Evolutionary conservation across 2,329 filamentous ascomycete genomes (phyloP).

Genomic region (Pseudocercospora vitis): DNA sequence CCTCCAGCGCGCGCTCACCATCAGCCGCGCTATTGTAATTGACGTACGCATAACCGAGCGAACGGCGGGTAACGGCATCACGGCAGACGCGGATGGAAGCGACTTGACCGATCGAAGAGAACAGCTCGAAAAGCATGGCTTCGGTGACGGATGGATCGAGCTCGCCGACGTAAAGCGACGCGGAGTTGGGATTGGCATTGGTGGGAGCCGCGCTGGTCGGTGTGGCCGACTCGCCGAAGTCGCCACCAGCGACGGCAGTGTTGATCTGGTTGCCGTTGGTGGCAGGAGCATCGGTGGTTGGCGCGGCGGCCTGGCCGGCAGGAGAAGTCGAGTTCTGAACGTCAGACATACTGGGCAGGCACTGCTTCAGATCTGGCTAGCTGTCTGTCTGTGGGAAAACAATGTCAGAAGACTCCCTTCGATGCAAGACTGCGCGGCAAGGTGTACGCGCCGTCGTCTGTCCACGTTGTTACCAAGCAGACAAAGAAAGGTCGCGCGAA

Average conservation of each 20-base stretch:
- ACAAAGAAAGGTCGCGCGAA: constrained; percentile 13
- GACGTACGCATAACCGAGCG: constrained; percentile 98
- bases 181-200: constrained; percentile 77
- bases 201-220: constrained; percentile 69
- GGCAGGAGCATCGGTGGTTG: constrained; percentile 65
- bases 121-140: constrained; percentile 99
- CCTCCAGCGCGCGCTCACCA: constrained; percentile 96
- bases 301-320: constrained; percentile 69
- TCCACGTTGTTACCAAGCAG: constrained; percentile 12
- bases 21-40: constrained; percentile 99
- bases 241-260: constrained; percentile 68
- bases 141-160: constrained; percentile 97
- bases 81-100: constrained; percentile 99
- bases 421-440: constrained; percentile 3
- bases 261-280: constrained; percentile 61
- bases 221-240: constrained; percentile 66
- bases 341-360: constrained; percentile 40
- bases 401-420: constrained; percentile 18
- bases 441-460: constrained; percentile 13
- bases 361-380: constrained; percentile 18
- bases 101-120: constrained; percentile 98
- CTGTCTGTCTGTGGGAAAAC: constrained; percentile 3
- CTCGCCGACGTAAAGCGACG: constrained; percentile 98
- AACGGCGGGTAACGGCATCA: constrained; percentile 96
- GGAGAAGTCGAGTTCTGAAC: constrained; percentile 50